These are phyloP conservation scores for Talaromyces sp. DNA, from an alignment of 2,329 filamentous ascomycete genomes.

Conservation along the genomic window DNA sequence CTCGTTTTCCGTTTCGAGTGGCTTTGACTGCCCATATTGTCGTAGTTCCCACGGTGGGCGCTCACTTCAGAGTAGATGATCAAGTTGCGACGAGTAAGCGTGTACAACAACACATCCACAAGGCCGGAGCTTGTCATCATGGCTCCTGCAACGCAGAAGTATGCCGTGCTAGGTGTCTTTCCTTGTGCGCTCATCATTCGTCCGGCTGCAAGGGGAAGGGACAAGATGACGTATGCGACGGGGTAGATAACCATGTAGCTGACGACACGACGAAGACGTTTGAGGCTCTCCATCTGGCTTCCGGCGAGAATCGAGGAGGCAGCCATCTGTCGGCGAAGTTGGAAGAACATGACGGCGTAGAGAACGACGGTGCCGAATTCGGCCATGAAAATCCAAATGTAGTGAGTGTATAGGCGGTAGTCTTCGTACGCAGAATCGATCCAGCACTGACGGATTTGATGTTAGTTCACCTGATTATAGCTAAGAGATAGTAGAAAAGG, in stretches of 20 bases:
- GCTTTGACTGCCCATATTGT: conserved; percentile 11
- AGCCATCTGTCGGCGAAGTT: conserved; percentile 45
- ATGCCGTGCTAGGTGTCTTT: conserved; percentile 34
- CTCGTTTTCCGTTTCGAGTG: not conserved
- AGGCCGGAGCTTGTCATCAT: conserved; percentile 59
- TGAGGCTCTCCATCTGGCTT: conserved; percentile 35
- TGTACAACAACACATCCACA: conserved; percentile 58
- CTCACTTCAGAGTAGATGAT: conserved; percentile 50
- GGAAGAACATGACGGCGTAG: conserved; percentile 49
- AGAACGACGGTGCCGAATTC: conserved; percentile 52
- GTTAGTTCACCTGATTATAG: not conserved
- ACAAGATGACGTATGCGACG: conserved; percentile 57
- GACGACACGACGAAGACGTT: conserved; percentile 42
- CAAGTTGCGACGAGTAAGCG: conserved; percentile 55
- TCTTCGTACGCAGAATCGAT: conserved; percentile 42
- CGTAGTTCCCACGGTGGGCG: conserved; percentile 21
- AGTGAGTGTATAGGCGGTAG: conserved; percentile 51
- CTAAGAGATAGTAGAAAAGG: conserved; percentile 13
- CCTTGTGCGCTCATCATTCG: conserved; percentile 42
- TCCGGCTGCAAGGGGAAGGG: conserved; percentile 59
- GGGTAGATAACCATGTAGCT: conserved; percentile 49
- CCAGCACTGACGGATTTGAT: conserved; percentile 46
- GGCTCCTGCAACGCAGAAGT: conserved; percentile 53
- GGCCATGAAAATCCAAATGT: conserved; percentile 54
- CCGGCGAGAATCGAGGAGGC: conserved; percentile 32